These are phyloP conservation scores for Penicillium brasilianum DNA, from an alignment of 2,329 filamentous ascomycete species.

Conservation along the genomic window DNA sequence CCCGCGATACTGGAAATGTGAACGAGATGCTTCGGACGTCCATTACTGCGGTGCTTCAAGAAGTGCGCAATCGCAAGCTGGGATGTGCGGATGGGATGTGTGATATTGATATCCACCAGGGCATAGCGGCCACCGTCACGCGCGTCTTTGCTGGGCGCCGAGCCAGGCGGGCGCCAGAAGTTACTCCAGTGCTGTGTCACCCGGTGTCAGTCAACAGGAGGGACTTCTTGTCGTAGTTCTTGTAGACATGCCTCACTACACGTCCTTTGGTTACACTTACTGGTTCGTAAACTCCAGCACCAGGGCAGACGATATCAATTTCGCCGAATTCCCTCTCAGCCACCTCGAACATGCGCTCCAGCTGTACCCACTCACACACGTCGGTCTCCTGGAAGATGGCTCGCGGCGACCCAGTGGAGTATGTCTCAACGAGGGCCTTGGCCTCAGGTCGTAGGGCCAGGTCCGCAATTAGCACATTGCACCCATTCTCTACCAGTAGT, in stretches of 20 bases:
- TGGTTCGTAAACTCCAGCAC: slow-evolving; percentile 53
- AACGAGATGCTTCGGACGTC: slow-evolving; percentile 49
- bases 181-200: slow-evolving; percentile 50
- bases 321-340: slow-evolving; percentile 56
- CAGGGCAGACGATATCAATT: slow-evolving; percentile 54
- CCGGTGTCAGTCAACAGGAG: slow-evolving; percentile 3
- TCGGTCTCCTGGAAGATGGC: slow-evolving; percentile 54
- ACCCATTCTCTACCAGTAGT: slow-evolving; percentile 50
- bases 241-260: neutral
- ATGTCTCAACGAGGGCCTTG: slow-evolving; percentile 46
- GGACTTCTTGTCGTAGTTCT: neutral
- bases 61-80: slow-evolving; percentile 58
- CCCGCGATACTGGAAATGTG: slow-evolving; percentile 57
- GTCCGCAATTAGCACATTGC: slow-evolving; percentile 55
- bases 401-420: slow-evolving; percentile 39
- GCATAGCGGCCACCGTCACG: slow-evolving; percentile 49
- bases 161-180: slow-evolving; percentile 57
- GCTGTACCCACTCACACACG: slow-evolving; percentile 56
- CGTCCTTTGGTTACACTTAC: slow-evolving; percentile 32
- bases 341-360: slow-evolving; percentile 56
- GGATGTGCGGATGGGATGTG: slow-evolving; percentile 58
- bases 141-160: slow-evolving; percentile 48
- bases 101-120: slow-evolving; percentile 57
- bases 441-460: slow-evolving; percentile 53
- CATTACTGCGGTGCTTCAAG: slow-evolving; percentile 38